A percentile compares a stretch with the other conserved stretches of the same genome.
Conservation (phyloP, 2,329 filamentous ascomycete genomes). For the Fusarium palustre region DNA sequence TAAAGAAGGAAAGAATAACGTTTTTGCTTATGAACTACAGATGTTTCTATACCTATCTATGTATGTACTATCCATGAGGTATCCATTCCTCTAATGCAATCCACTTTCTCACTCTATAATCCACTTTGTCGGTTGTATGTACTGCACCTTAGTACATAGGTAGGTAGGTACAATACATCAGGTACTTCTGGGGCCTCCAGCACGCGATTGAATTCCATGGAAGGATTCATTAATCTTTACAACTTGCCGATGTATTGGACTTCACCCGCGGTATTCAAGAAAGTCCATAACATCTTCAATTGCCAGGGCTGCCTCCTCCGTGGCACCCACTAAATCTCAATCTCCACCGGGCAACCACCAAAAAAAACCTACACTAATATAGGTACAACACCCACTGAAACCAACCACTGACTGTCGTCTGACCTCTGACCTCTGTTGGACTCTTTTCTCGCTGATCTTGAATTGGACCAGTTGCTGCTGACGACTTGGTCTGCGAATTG, state of each 20-base stretch:
- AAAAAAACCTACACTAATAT: slow-evolving; percentile 20
- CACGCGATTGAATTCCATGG: neutral
- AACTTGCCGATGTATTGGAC: neutral
- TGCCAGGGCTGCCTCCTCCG: slow-evolving; percentile 30
- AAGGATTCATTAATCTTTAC: slow-evolving; percentile 4
- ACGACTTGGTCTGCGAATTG: slow-evolving; percentile 45
- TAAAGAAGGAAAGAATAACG: neutral
- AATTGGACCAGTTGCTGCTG: slow-evolving; percentile 41
- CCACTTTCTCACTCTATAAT: slow-evolving; percentile 25
- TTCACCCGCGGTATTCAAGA: neutral
- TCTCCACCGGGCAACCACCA: slow-evolving; percentile 26
- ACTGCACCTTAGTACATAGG: neutral
- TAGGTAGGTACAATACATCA: neutral
- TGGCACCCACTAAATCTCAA: slow-evolving; percentile 19
- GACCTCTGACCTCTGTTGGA: neutral
- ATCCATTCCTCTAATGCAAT: slow-evolving; percentile 7
- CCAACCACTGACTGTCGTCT: slow-evolving; percentile 1
- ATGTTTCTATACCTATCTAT: neutral
- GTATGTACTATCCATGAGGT: too few relatives aligned
- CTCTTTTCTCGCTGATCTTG: slow-evolving; percentile 24
- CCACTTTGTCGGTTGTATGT: slow-evolving; percentile 11
- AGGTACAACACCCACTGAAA: neutral
- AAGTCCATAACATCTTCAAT: slow-evolving; percentile 1
- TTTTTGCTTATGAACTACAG: slow-evolving; percentile 6
- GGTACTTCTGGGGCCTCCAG: slow-evolving; percentile 9